These are phyloP conservation scores for Gracilaria vermiculophylla DNA, from an alignment of 23 red algal genomes.

Conservation along the genomic window DNA sequence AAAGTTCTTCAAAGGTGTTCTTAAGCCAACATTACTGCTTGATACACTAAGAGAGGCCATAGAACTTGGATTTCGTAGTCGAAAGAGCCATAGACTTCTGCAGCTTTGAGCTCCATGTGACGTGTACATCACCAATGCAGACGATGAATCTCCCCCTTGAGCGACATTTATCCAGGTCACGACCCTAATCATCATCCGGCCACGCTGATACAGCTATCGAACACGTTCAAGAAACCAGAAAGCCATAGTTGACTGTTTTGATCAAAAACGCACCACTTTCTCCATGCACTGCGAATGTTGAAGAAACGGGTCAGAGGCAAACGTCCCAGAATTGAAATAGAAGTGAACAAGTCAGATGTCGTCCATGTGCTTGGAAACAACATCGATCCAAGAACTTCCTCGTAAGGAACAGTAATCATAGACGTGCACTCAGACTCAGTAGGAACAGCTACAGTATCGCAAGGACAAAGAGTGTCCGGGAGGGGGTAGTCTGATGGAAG, in stretches of 20 bases:
- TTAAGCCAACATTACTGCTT: constrained; percentile 8
- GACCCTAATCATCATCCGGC: not conserved
- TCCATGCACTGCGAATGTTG: constrained; percentile 21
- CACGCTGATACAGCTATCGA: not conserved
- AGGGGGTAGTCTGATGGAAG: not conserved
- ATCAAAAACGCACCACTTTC: not conserved
- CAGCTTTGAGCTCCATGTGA: not conserved
- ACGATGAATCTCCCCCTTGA: constrained; percentile 12
- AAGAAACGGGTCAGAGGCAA: not conserved
- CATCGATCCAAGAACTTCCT: not conserved
- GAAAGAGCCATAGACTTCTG: not conserved
- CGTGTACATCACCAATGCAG: not conserved
- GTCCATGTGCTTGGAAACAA: constrained; percentile 12
- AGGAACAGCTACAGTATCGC: not conserved
- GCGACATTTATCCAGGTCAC: not conserved
- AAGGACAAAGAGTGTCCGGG: not conserved
- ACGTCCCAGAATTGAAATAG: constrained; percentile 45
- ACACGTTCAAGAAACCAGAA: not conserved
- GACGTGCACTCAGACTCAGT: not conserved
- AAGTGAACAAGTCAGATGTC: not conserved
- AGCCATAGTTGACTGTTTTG: not conserved
- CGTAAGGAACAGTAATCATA: not conserved
- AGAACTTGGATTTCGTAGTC: not conserved
- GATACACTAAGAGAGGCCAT: not conserved
- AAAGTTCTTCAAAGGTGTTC: not conserved